Base-by-base conservation (phyloP, 2,329 filamentous ascomycete genomes). In the Colletotrichum coccodes region DNA sequence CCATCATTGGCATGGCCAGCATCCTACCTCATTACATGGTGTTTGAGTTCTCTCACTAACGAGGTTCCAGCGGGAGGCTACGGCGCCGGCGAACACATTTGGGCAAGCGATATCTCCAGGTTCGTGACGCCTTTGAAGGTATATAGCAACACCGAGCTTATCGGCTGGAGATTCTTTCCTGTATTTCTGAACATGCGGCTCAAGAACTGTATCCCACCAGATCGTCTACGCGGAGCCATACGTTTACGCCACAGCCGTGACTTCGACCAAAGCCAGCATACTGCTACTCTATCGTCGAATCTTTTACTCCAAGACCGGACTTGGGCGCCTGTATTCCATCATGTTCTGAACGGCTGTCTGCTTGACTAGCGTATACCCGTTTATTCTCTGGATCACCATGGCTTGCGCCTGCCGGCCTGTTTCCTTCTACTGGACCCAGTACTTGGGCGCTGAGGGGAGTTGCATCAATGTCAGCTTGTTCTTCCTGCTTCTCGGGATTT, bases 261-360 rank as follows among this genome's bases (percentile, higher is more conserved):
- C 66, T 1, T 58, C 65, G 12, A 71, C 61, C 14, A 70, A 71
- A 46, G 40, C 65, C 7, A 70, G 61, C 23, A 71, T 71, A 14
- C 69, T 70, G 1, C 52, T 64, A 3, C 60, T 66, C 21, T 70
- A 71, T 26, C 56, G 53, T 21, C 60, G 66, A 1, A 46, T 71
- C 0, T 71, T 66, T 1, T 12, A 46, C 2, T 30, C 57, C 11
- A 60, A 66, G 14, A 40, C 18, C 28, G 47, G 57, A 1, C 40
- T 61, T 16, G 42, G 42, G 0, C 60, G 53, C 3, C 23, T 64
- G 8, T 58, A 57, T 40, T 57, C 40, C 16, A 40, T 40, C 11
- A 49, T 58, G 50, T 64, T 65, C 32, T 64, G 46, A 26, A 34
- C 60, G 3, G 66, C 57, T 1, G 12, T 28, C 57, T 62, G 59